phyloP scores from a whole-genome alignment of 768 basidiomycete genomes.

The Sistotremastrum suecicum region DNA sequence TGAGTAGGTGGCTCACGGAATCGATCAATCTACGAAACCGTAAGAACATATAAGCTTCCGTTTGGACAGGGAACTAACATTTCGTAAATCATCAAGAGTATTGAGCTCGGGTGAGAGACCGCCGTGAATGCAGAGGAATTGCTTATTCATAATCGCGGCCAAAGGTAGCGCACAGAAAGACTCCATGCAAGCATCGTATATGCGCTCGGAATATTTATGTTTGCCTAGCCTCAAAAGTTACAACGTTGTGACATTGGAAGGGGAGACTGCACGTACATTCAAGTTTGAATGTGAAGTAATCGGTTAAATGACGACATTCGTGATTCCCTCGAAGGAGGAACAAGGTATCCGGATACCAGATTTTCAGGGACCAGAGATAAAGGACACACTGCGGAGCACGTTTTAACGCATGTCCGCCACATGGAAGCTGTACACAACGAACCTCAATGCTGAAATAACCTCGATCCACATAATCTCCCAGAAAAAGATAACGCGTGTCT shows the following conservation, averaged over 20 bases:
- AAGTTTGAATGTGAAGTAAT: constrained; percentile 50
- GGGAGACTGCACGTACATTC: constrained; percentile 44
- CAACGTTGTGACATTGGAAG: constrained; percentile 2
- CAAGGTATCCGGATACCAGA: constrained; percentile 96
- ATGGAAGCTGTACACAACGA: constrained; percentile 7
- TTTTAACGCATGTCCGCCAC: constrained; percentile 6
- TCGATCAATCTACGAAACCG: constrained; percentile 63
- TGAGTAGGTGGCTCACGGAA: constrained; percentile 97
- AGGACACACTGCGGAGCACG: constrained; percentile 63
- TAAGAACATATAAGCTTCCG: not conserved
- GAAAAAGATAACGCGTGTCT: constrained; percentile 82
- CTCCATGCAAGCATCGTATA: constrained; percentile 98
- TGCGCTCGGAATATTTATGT: constrained; percentile 94
- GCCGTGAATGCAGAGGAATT: constrained; percentile 97
- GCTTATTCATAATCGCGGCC: constrained; percentile 98
- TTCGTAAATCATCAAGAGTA: constrained; percentile 88
- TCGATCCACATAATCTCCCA: constrained; percentile 88
- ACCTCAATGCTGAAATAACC: constrained; percentile 93
- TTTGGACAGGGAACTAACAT: constrained; percentile 31
- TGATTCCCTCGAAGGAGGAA: constrained; percentile 97
- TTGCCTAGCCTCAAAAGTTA: constrained; percentile 44
- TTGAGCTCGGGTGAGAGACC: constrained; percentile 91
- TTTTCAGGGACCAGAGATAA: constrained; percentile 96
- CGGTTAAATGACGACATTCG: constrained; percentile 83
- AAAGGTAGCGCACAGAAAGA: constrained; percentile 92